These are phyloP conservation scores for Pachyrhizus erosus DNA, from an alignment of 306 rosid genomes.

Conservation along the genomic window DNA sequence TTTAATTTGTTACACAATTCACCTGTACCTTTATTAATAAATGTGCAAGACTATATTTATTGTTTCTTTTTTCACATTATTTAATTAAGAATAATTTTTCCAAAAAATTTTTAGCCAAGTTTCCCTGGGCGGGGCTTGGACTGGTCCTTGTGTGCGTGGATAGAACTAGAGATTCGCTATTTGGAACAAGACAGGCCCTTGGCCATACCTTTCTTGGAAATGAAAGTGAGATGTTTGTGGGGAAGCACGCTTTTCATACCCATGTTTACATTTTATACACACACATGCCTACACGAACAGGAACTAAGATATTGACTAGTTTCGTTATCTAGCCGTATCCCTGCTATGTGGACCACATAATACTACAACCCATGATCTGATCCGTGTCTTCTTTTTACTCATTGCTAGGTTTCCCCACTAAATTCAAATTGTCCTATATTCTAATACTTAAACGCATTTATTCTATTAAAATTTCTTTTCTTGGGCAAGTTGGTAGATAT, in stretches of 20 bases:
- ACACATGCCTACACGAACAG: constrained; percentile 35
- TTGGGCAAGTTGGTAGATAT: background rate
- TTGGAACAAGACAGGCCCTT: constrained; percentile 65
- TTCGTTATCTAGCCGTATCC: constrained; percentile 39
- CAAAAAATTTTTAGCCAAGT: background rate
- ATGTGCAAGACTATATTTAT: background rate
- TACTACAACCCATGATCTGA: background rate
- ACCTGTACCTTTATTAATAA: background rate
- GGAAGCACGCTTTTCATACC: constrained; percentile 71
- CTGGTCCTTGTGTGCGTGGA: constrained; percentile 19
- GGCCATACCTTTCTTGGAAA: constrained; percentile 81
- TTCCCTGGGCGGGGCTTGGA: background rate
- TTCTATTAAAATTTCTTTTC: background rate
- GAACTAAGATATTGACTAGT: constrained; percentile 35
- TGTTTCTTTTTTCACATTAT: background rate
- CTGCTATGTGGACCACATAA: constrained; percentile 57
- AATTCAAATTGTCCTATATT: constrained; percentile 19
- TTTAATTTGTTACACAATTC: background rate
- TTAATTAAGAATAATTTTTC: background rate
- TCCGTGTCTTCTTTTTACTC: background rate
- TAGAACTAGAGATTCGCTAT: constrained; percentile 65
- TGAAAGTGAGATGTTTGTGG: constrained; percentile 73
- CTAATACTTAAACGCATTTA: background rate
- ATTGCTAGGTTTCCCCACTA: background rate
- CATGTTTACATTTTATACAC: constrained; percentile 49